Evolutionary conservation across 371 early-diverging fungal genomes (phyloP), one percentile per base, ranked within the genome.

Genomic region (Mucor plumbeus): DNA sequence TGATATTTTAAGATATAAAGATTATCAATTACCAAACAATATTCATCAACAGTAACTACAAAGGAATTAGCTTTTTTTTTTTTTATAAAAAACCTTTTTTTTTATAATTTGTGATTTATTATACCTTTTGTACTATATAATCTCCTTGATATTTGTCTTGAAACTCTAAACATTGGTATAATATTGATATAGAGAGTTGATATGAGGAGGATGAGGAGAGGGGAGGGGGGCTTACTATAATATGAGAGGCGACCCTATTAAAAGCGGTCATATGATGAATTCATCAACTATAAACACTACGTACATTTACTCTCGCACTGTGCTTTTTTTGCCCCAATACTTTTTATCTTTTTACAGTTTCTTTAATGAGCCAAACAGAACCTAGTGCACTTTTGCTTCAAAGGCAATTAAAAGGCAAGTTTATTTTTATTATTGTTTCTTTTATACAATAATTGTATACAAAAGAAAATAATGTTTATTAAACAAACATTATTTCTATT

Each of bases 371-470:
- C 43, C 68, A 65, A 72, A 39, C 58, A 59, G 72, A 75, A 56
- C 67, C 71, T 65, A 71, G 75, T 19, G 69, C 84, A 62, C 82
- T 87, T 55, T 72, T 88, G 36, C 79, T 90, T 64, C 71, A 77
- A 63, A 79, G 82, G 66, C 88, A 89, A 67, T 77, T 89, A 48
- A 81, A 68, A 75, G 87, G 89, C 84, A 76, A 70, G 64, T 44
- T 26, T 26, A 14, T 10, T 36, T 26, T 21, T 35, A 41, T 9
- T 21, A 10, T 50, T 50, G n/a, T 50, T 50, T 11, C 50, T n/a
- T 44, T 44, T 11, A 50, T 11, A 26, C 50, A 50, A 1, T 50
- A 50, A 1, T 17, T 44, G 50, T 50, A 19, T 8, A 26, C 3
- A 26, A 26, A 26, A 26, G 26, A 26, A 26, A 26, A 26, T 21